Base-by-base conservation (phyloP, 495 filamentous ascomycete genomes). In the Stereocaulon alpinum region DNA sequence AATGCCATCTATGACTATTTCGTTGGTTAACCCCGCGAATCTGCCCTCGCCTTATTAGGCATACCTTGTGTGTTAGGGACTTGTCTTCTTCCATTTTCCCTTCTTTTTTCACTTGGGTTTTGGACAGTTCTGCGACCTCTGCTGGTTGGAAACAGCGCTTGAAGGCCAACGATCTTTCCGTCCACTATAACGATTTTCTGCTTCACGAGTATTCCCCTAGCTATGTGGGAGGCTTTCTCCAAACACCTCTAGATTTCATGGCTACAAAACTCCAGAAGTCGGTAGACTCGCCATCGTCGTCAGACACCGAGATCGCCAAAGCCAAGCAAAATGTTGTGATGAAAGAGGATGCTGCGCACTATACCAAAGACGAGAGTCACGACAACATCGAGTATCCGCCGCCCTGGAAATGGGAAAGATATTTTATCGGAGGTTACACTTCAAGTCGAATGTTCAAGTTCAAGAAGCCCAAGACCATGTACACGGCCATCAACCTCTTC, bases 391-490 rank as follows among this genome's bases (percentile, higher is more conserved):
- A 67, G 4, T 67, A 63, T 27, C 63, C 61, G 9, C 41, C 40
- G 22, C 61, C 63, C 17, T 67, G 66, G 66, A 67, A 67, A 40
- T 67, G 44, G 42, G 63, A 65, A 50, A 67, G 42, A 27, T 67
- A 20, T 6, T 67, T 67, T 41, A 29, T 59, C 47, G 63, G 66
- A 17, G 66, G 66, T 15, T 67, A 65, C 58, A 59, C 40, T 40
- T 63, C 65, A 30, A 59, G 53, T 18, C 60, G 65, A 10, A 64
- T 67, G 65, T 34, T 67, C 42, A 64, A 67, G 34, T 67, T 67
- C 44, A 67, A 67, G 34, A 67, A 65, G 20, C 60, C 65, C 11
- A 64, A 64, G 47, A 65, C 59, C n/a, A 67, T 67, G 65, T 67
- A 67, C 49, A 64, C 56, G 20, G 63, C 65, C 42, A 67, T 67